Base-by-base conservation (phyloP, 495 filamentous ascomycete species). In the Penicillium manginii region DNA sequence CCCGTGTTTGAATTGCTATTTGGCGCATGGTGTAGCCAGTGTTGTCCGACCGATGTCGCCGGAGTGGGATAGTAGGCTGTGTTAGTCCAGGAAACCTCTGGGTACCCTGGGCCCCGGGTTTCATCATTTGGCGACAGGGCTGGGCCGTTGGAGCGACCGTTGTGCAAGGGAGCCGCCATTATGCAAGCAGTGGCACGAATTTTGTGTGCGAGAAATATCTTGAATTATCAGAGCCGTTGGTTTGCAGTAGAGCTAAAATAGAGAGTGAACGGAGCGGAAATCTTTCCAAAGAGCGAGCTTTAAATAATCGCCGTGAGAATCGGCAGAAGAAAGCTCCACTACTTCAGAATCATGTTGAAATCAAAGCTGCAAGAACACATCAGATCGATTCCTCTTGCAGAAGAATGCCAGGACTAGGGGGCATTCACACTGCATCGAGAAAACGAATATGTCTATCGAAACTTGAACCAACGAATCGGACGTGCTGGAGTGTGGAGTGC, bases 381-480 rank as follows among this genome's bases (percentile, higher is more conserved):
- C 45, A 22, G 45, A 47, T 47, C 45, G n/a, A 47, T 47, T 47
- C 45, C 45, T 47, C 19, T 47, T 47, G 45, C 45, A 47, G 45
- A 47, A 47, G 45, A 47, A 47, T 47, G 45, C 21, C 10, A 19
- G 40, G 17, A 10, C 15, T 17, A 37, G 40, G 11, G 15, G 0
- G 6, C 45, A 47, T 22, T 47, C 9, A 23, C 12, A 29, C 6
- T 19, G 26, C 26, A 10, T 9, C 0, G 18, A 8, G 19, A 26
- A 47, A 19, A 12, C 10, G 0, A 14, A 26, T 14, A 4, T 8
- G 26, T 29, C 2, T 19, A 29, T 47, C 18, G 45, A 23, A 19
- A 26, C 9, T 5, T n/a, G n/a, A n/a, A n/a, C 11, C 11, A 21
- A 11, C 45, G 22, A 47, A 47, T 47, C 19, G 21, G 45, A 26